Evolutionary conservation across 805 yeast genomes (phyloP).

Genomic region (Kuraishia piskuri): DNA sequence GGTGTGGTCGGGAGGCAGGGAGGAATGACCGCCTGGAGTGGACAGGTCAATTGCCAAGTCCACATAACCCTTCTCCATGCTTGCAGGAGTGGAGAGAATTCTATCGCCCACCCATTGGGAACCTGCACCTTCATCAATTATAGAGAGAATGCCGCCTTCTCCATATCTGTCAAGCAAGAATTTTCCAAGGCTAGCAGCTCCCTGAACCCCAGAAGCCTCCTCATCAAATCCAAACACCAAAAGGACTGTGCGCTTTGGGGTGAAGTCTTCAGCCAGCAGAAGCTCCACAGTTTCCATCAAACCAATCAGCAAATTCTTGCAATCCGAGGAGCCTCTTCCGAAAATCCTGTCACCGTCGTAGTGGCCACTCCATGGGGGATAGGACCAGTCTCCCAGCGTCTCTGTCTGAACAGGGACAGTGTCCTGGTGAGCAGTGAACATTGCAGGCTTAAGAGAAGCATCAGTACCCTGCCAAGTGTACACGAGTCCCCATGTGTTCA

Average conservation of each 20-base stretch:
- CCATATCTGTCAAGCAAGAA: slow-evolving; percentile 49
- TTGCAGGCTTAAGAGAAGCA: slow-evolving; percentile 44
- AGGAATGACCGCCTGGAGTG: slow-evolving; percentile 75
- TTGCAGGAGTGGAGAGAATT: slow-evolving; percentile 43
- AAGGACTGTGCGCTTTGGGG: slow-evolving; percentile 54
- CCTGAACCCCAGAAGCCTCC: slow-evolving; percentile 55
- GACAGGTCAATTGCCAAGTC: slow-evolving; percentile 34
- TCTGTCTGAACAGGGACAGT: slow-evolving; percentile 66
- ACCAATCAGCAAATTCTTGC: slow-evolving; percentile 57
- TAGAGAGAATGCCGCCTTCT: slow-evolving; percentile 40
- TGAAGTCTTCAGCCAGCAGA: slow-evolving; percentile 39
- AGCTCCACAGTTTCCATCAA: slow-evolving; percentile 55
- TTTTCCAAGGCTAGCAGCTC: slow-evolving; percentile 43
- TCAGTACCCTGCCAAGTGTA: slow-evolving; percentile 55
- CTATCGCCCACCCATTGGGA: slow-evolving; percentile 23
- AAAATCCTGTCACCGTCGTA: slow-evolving; percentile 56
- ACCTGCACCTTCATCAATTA: slow-evolving; percentile 64
- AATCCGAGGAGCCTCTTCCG: slow-evolving; percentile 73
- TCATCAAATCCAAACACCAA: slow-evolving; percentile 72
- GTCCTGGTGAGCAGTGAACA: slow-evolving; percentile 70
- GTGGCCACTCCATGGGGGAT: slow-evolving; percentile 56
- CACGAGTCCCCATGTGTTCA: slow-evolving; percentile 54
- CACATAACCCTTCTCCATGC: slow-evolving; percentile 53
- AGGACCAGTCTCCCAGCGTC: slow-evolving; percentile 49
- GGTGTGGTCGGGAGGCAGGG: slow-evolving; percentile 75